Evolutionary conservation across 352 stramenopile genomes (phyloP), one percentile per base, ranked within the genome.

Genomic region (Globisporangium nagaii): DNA sequence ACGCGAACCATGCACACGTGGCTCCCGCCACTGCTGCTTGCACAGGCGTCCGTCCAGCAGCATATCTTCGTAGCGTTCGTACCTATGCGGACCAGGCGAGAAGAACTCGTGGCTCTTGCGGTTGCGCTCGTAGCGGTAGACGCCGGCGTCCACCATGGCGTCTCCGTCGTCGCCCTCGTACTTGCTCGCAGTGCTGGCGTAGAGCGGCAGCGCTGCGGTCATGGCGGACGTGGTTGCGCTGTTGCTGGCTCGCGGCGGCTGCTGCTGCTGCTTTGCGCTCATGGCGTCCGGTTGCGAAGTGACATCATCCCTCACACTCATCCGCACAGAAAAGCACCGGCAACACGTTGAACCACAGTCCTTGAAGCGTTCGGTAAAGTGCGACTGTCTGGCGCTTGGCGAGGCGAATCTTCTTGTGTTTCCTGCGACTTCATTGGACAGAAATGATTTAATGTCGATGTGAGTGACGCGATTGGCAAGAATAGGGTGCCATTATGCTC

Each of bases 111-210:
- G 71, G 53, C 81, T 91, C 20, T 48, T 58, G 27, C 79, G 73
- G 51, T 84, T 71, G 54, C 65, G 68, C 58, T 91, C 81, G 66
- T 91, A 91, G 59, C 76, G 72, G 59, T 91, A 91, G 45, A 89
- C 58, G 53, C 81, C 81, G 3, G 78, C 65, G 39, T 86, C 68
- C 27, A 82, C 67, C 73, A 86, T 87, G 15, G 42, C n/a, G n/a
- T n/a, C n/a, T n/a, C n/a, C n/a, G 48, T 37, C 34, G 35, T 43
- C 31, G 11, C 40, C 15, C 31, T 58, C 12, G 5, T 35, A 13
- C n/a, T 49, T 9, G 7, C 3, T 13, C 15, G 8, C 2, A 28
- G 11, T 9, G 15, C 30, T n/a, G 22, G 39, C 3, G 37, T 40
- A 20, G 25, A 57, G 50, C 19, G 50, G 50, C 37, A 57, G 50